Evolutionary conservation across 1,284 basidiomycete genomes (phyloP), one percentile per base, ranked within the genome.

Genomic region (Malassezia pachydermatis): DNA sequence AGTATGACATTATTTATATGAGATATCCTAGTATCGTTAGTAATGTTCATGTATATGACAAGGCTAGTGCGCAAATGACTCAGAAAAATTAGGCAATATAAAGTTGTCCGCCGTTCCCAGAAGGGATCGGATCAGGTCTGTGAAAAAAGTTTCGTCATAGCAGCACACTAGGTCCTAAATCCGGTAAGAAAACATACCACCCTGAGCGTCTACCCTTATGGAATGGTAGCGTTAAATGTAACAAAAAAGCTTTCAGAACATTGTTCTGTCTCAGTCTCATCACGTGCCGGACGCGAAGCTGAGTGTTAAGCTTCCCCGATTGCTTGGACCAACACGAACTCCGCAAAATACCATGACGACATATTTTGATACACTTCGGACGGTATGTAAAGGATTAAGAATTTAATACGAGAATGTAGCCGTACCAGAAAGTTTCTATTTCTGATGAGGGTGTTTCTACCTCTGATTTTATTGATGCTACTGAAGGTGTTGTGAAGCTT

Each of bases 381-480:
- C 73, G 70, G 88, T 84, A 59, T 58, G 78, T 59, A 24, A 5
- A 3, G 13, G 23, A 16, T 3, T 36, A 9, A 17, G n/a, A 9
- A 30, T 9, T 30, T 30, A 30, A 30, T 16, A 30, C 29, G 29
- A 30, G 9, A 9, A 30, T 30, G 29, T 30, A 68, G 69, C 67
- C 63, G 8, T 72, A 70, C 41, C 61, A 60, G 25, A 85, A 94
- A 73, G 92, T 98, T 25, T 80, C 84, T 28, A 78, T 88, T 65
- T 87, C 84, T 55, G 83, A 87, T 61, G 38, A 51, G n/a, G 90
- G 92, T 59, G 81, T 98, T 71, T 83, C 95, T 72, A 96, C 94
- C 3, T 73, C 80, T 35, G 76, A 79, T 36, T 99, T 98, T 76
- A 78, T 92, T 57, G 82, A 94, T 66, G 94, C 94, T 8, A 79